Evolutionary conservation across 2,329 filamentous ascomycete species (phyloP).

Genomic region (Dryadomyces quercivorus): DNA sequence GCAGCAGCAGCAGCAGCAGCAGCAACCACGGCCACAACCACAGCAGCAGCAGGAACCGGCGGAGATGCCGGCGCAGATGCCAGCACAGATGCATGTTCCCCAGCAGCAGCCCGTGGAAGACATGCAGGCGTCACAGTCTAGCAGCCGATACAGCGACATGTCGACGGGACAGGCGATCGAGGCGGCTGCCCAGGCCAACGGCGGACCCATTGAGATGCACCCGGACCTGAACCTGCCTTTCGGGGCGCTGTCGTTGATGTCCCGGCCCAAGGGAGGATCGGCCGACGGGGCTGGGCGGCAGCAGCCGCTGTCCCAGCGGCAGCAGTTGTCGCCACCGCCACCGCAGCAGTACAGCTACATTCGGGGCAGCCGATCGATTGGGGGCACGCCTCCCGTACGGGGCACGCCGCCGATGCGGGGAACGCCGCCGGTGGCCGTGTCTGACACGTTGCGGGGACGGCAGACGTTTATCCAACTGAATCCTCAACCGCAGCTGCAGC

Average conservation of each 20-base stretch:
- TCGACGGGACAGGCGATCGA: conserved; percentile 16
- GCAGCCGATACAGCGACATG: conserved; percentile 4
- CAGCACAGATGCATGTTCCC: neutral
- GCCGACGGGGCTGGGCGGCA: neutral
- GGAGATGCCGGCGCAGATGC: no score
- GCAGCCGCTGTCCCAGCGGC: neutral
- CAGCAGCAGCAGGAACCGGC: no score
- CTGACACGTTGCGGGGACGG: neutral
- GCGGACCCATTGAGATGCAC: conserved; percentile 20
- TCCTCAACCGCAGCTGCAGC: neutral
- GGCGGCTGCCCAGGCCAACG: conserved; percentile 17
- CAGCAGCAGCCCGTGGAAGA: neutral
- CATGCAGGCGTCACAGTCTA: conserved; percentile 7
- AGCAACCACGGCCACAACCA: neutral
- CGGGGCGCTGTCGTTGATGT: conserved; percentile 25
- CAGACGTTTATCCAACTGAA: neutral
- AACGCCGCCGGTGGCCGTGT: neutral
- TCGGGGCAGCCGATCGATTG: neutral
- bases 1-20: neutral
- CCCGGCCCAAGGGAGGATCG: conserved; percentile 19
- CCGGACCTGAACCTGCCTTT: conserved; percentile 26
- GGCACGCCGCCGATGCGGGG: no score
- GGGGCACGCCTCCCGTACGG: no score
- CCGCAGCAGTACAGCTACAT: neutral
- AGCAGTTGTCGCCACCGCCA: neutral